These are phyloP conservation scores for Parastagonospora nodorum DNA, from an alignment of 2,329 filamentous ascomycete species.

Conservation along the genomic window DNA sequence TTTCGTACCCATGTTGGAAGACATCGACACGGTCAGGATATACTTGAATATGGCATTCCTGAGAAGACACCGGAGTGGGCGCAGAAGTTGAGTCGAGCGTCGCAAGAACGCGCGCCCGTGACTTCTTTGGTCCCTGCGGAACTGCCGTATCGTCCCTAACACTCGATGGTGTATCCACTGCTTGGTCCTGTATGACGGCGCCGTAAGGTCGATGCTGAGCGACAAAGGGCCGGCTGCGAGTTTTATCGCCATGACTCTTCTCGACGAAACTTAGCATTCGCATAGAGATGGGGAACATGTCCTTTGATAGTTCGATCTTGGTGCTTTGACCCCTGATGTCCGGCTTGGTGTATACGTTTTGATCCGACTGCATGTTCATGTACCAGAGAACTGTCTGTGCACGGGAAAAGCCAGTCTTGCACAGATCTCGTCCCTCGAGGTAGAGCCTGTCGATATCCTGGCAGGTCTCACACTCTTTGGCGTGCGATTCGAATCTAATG, in stretches of 20 bases:
- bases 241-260: slow-evolving; percentile 14
- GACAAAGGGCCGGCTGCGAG: slow-evolving; percentile 23
- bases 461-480: slow-evolving; percentile 27
- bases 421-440: slow-evolving; percentile 20
- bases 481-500: slow-evolving; percentile 34
- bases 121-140: slow-evolving; percentile 15
- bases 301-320: slow-evolving; percentile 26
- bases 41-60: slow-evolving; percentile 22
- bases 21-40: slow-evolving; percentile 19
- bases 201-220: slow-evolving; percentile 19
- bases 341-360: slow-evolving; percentile 25
- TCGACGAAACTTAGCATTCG: slow-evolving; percentile 27
- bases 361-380: slow-evolving; percentile 28
- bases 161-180: slow-evolving; percentile 3
- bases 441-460: slow-evolving; percentile 25
- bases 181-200: slow-evolving; percentile 4
- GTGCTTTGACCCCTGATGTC: slow-evolving; percentile 10
- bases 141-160: slow-evolving; percentile 11
- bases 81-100: slow-evolving; percentile 15
- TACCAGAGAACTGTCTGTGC: slow-evolving; percentile 25
- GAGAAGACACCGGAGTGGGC: slow-evolving; percentile 16
- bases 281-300: slow-evolving; percentile 18
- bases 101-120: slow-evolving; percentile 18
- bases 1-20: slow-evolving; percentile 14
- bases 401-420: slow-evolving; percentile 24